Base-by-base conservation (phyloP, 2,329 filamentous ascomycete genomes). In the Setomelanomma holmii region DNA sequence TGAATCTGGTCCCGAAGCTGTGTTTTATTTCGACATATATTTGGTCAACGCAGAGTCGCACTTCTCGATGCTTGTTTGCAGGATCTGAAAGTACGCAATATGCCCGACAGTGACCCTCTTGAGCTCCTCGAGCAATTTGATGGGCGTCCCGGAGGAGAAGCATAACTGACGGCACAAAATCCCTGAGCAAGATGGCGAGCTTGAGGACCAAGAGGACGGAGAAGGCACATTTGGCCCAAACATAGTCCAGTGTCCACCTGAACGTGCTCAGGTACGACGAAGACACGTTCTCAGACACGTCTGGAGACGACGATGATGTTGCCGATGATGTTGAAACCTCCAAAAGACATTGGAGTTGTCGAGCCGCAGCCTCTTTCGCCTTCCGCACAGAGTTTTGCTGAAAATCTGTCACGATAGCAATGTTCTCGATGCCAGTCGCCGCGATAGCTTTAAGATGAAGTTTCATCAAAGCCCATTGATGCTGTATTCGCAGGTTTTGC, bases 201-300 rank as follows among this genome's bases (percentile, higher is more conserved):
- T 82, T 83, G 2, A 85, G 75, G 1, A 84, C 75, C 1, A 85
- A 72, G 1, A 84, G 68, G 39, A 84, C 81, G n/a, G 80, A 84
- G 54, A 84, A 84, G 0, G 82, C 81, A 44, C 80, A 82, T 62
- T 85, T 85, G 0, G 82, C 82, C 82, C 82, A 84, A 17, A 84
- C 82, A 52, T 84, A 84, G 48, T 84, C 81, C 76, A 83, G 82
- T 0, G 82, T 81, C 56, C 80, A 84, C 23, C 76, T 78, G 27
- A 84, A 76, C 14, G 79, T 80, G 12, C 73, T 76, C 7, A 84
- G 76, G 57, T 85, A 85, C 1, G 62, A 56, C 4, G 51, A 50
- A n/a, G n/a, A n/a, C n/a, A n/a, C n/a, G n/a, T n/a, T n/a, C n/a
- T n/a, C n/a, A n/a, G n/a, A n/a, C n/a, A n/a, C n/a, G n/a, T n/a